phyloP scores from a whole-genome alignment of 163 green algal genomes.

The Chlorella variabilis region DNA sequence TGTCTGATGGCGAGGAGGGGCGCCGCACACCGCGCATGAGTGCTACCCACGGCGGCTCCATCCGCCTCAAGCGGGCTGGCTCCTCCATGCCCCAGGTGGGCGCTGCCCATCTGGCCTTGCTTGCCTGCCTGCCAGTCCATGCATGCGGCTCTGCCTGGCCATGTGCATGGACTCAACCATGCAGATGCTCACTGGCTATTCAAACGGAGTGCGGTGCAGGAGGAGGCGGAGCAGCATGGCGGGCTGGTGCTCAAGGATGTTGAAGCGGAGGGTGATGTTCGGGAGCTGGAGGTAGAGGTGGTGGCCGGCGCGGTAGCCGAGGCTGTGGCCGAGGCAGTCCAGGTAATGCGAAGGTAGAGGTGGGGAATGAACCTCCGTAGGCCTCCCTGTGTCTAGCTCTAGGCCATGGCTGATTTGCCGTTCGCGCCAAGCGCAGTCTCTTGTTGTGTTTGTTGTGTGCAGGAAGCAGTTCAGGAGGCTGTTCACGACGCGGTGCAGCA shows the following conservation, averaged over 20 bases:
- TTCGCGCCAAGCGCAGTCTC: conserved; percentile 3
- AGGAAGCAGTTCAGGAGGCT: conserved; percentile 41
- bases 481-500: conserved; percentile 49
- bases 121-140: background rate
- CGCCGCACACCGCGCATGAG: background rate
- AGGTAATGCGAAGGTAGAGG: conserved; percentile 25
- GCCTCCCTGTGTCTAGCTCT: background rate
- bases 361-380: too few relatives aligned
- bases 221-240: background rate
- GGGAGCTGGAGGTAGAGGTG: conserved; percentile 42
- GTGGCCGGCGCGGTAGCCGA: conserved; percentile 32
- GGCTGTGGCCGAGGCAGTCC: conserved; percentile 12
- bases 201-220: background rate
- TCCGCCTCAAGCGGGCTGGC: conserved; percentile 21
- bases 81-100: background rate
- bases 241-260: conserved; percentile 21
- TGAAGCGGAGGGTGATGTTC: background rate
- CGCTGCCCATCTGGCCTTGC: too few relatives aligned
- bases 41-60: background rate
- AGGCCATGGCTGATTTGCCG: background rate
- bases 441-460: too few relatives aligned
- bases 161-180: too few relatives aligned
- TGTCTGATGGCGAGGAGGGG: background rate
- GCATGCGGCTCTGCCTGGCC: background rate
- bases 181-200: too few relatives aligned